Percentiles rank a stretch among this genome's conserved stretches.
Evolutionary conservation across 345 rosid genomes (phyloP).

Genomic region (Alliaria petiolata): DNA sequence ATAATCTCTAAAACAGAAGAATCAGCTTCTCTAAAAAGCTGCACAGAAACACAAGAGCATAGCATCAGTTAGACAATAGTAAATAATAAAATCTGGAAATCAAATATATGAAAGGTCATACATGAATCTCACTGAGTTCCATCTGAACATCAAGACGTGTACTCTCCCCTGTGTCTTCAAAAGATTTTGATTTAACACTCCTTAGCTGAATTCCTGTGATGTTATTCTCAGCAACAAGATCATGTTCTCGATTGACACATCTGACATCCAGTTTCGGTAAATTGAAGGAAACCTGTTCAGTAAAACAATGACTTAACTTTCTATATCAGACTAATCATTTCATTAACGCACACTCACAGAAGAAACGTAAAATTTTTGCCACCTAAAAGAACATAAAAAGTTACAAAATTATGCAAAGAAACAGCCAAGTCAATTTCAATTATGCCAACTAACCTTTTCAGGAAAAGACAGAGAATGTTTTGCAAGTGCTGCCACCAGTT

Average conservation of each 20-base stretch:
- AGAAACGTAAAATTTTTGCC: neutral
- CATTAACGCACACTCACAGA: neutral
- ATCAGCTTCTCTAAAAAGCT: conserved; percentile 79
- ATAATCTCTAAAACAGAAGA: conserved; percentile 79
- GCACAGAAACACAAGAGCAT: conserved; percentile 40
- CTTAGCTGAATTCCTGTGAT: conserved; percentile 80
- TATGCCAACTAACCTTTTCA: conserved; percentile 64
- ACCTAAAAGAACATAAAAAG: neutral
- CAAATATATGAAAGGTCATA: conserved; percentile 36
- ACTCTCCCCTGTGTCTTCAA: conserved; percentile 90
- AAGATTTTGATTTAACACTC: conserved; percentile 59
- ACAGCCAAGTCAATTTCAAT: neutral
- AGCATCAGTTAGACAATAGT: neutral
- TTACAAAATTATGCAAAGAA: neutral
- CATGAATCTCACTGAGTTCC: conserved; percentile 96
- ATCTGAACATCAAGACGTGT: conserved; percentile 85
- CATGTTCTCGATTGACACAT: conserved; percentile 65
- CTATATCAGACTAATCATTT: neutral
- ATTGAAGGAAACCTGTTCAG: conserved; percentile 60
- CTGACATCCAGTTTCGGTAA: conserved; percentile 82
- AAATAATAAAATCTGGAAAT: conserved; percentile 11
- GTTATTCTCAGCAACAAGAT: conserved; percentile 64
- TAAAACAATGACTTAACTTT: neutral
- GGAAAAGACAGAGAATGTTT: conserved; percentile 70
- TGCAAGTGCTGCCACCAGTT: conserved; percentile 45